These are phyloP conservation scores for Alternaria rosae DNA, from an alignment of 2,329 filamentous ascomycete species.

Conservation along the genomic window DNA sequence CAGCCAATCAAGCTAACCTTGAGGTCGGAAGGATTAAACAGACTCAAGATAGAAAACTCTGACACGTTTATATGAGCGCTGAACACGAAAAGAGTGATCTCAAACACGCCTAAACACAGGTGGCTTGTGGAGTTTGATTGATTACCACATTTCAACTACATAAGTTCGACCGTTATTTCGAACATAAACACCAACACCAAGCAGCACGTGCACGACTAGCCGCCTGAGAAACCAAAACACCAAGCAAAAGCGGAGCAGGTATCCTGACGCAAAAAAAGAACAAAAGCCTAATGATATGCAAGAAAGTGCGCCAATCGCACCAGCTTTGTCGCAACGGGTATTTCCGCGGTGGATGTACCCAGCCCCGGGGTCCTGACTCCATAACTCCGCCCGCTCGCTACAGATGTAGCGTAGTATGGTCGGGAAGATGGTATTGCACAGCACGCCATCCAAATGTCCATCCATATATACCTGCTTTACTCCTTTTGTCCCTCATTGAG, in stretches of 20 bases:
- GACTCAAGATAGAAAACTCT: no score
- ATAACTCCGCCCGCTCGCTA: not conserved
- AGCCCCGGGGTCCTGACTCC: not conserved
- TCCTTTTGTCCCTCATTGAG: slow-evolving; percentile 85
- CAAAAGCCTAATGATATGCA: not conserved
- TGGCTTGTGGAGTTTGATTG: not conserved
- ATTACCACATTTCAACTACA: not conserved
- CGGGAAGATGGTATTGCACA: not conserved
- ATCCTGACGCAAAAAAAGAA: slow-evolving; percentile 1
- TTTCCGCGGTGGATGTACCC: not conserved
- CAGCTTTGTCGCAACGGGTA: not conserved
- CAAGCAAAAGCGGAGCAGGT: not conserved
- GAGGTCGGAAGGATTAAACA: no score
- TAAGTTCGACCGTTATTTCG: not conserved
- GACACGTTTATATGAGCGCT: not conserved
- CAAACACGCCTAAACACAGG: not conserved
- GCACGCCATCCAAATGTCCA: not conserved
- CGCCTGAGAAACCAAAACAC: not conserved
- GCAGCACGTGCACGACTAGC: not conserved
- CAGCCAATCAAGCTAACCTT: no score
- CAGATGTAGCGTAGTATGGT: not conserved
- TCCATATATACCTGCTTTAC: slow-evolving; percentile 19
- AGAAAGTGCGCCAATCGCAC: not conserved
- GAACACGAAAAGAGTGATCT: not conserved
- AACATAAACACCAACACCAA: not conserved